Evolutionary conservation across 2,329 filamentous ascomycete genomes (phyloP), one percentile per base, ranked within the genome.

Genomic region (Ciborinia camelliae): DNA sequence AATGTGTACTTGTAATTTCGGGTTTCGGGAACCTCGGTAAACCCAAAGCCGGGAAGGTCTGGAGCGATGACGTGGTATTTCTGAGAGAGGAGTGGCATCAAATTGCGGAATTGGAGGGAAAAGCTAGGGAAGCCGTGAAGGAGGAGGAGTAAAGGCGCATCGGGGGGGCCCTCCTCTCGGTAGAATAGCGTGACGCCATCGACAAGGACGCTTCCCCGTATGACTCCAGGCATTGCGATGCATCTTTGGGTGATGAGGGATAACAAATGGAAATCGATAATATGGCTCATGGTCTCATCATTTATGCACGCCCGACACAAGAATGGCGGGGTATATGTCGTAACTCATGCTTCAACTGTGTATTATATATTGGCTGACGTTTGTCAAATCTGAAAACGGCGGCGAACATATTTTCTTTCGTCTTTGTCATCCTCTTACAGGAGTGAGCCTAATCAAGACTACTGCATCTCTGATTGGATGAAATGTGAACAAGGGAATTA

Each of bases 11-110:
- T 71, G 76, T 82, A 87, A 58, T 75, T 73, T 85, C 81, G 45
- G 80, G 79, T 39, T 0, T 69, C 68, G 0, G 81, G 79, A 3
- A 80, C 76, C 52, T 76, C 75, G 3, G 85, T 87, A 74, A 86
- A 85, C 60, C 85, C 85, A 68, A 81, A 88, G 74, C 83, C 84
- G 1, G 84, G 85, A 3, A 86, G 77, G 71, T 87, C 85, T 0
- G 84, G 85, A 0, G 84, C 84, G 18, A 87, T 75, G 50, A 81
- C 75, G 26, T 73, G 75, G 68, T 80, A 80, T 41, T 73, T 71
- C 26, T 69, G 61, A 12, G 76, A 75, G 32, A 81, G 76, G 15
- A 77, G 73, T 0, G 79, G 78, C 23, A 81, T 80, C 10, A 81
- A 73, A 69, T 81, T 76, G 67, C 79, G 78, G 68, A 77, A 81